These are phyloP conservation scores for Cytospora piceicola DNA, from an alignment of 2,329 filamentous ascomycete species.

Conservation along the genomic window DNA sequence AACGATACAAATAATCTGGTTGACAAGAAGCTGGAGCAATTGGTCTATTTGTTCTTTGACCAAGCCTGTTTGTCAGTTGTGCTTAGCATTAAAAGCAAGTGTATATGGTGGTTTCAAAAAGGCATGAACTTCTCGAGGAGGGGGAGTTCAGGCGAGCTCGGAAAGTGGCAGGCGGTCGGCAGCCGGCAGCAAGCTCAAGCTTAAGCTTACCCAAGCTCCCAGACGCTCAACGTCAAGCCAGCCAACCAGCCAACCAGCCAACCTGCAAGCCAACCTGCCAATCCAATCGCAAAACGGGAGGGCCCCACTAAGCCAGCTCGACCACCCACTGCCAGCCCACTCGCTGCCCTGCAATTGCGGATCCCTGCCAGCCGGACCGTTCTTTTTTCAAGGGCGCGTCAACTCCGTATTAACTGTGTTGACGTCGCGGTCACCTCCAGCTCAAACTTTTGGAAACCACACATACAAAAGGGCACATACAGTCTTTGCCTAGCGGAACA, in stretches of 20 bases:
- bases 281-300: not conserved
- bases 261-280: not conserved
- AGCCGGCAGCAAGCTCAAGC: not conserved
- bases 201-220: slow-evolving; percentile 7
- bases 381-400: slow-evolving; percentile 24
- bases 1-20: not conserved
- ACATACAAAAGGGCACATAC: slow-evolving; percentile 8
- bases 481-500: not conserved
- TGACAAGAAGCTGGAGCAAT: not conserved
- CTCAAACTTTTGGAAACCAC: slow-evolving; percentile 15
- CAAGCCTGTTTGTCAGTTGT: not conserved
- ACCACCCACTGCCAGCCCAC: not conserved
- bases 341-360: not conserved
- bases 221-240: not conserved
- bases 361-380: slow-evolving; percentile 1
- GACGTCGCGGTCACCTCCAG: slow-evolving; percentile 11
- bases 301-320: not conserved
- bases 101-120: too few species aligned
- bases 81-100: not conserved
- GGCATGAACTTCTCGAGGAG: too few species aligned
- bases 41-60: not conserved
- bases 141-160: too few species aligned
- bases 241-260: not conserved
- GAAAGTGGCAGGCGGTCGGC: too few species aligned
- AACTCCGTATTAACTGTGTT: slow-evolving; percentile 16